Conservation (phyloP, 805 yeast genomes). For the Ogataea trehaloabstinens region DNA sequence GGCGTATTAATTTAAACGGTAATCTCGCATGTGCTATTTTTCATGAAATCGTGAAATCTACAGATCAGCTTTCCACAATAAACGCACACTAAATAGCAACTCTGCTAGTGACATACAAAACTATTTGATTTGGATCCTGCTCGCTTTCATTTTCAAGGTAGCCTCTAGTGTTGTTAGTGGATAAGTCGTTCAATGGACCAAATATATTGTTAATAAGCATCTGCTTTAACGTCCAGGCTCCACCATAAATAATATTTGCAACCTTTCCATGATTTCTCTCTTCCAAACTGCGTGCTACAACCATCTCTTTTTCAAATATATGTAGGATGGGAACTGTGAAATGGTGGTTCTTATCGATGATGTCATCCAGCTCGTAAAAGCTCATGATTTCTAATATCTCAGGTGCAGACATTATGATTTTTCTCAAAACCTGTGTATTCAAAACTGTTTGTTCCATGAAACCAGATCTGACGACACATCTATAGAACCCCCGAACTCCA, state of each 20-base stretch:
- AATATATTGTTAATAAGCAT: conserved; percentile 15
- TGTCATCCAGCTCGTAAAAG: conserved; percentile 8
- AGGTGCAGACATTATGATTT: conserved; percentile 17
- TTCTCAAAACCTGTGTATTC: conserved; percentile 18
- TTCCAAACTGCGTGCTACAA: conserved; percentile 6
- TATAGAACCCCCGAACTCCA: conserved; percentile 42
- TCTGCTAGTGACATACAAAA: conserved; percentile 22
- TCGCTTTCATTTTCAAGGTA: conserved; percentile 15
- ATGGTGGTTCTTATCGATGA: conserved; percentile 6
- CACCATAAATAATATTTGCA: not conserved
- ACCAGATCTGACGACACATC: conserved; percentile 49
- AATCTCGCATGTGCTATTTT: too few relatives aligned
- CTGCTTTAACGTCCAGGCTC: conserved; percentile 7
- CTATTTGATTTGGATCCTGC: conserved; percentile 16
- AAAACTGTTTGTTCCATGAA: conserved; percentile 41
- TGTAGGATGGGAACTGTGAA: conserved; percentile 25
- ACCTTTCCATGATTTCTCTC: not conserved
- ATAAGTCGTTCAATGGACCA: conserved; percentile 18
- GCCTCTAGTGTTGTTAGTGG: conserved; percentile 18
- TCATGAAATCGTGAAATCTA: too few relatives aligned
- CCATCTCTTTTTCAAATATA: conserved; percentile 25
- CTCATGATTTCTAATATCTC: conserved; percentile 10
- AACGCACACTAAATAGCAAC: conserved; percentile 9
- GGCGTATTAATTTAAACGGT: too few relatives aligned
- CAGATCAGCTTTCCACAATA: too few relatives aligned